These are phyloP conservation scores for Elsinoe arachidis DNA, from an alignment of 2,329 filamentous ascomycete genomes.

Conservation along the genomic window DNA sequence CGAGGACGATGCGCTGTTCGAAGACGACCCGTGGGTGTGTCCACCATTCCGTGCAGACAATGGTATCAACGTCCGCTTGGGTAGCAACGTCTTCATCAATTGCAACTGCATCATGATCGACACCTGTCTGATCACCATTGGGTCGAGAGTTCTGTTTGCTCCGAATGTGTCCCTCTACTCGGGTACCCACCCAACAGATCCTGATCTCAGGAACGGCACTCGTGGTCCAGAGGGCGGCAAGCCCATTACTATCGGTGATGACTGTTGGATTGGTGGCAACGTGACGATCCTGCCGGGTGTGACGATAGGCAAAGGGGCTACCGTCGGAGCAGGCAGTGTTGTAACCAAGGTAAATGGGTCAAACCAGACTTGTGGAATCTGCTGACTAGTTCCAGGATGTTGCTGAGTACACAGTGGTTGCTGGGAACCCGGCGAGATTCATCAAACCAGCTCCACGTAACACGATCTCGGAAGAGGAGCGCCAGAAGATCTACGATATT, in stretches of 20 bases:
- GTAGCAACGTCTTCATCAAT: constrained; percentile 66
- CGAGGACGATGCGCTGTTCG: constrained; percentile 57
- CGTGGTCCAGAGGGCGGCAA: constrained; percentile 66
- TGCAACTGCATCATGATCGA: constrained; percentile 69
- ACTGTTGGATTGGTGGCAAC: constrained; percentile 72
- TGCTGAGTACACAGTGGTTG: constrained; percentile 54
- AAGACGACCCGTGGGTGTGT: constrained; percentile 60
- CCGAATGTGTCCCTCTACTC: constrained; percentile 70
- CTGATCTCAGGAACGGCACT: constrained; percentile 62
- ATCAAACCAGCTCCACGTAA: constrained; percentile 16
- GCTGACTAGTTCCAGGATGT: constrained; percentile 40
- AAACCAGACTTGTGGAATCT: background rate
- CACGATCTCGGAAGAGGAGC: constrained; percentile 16
- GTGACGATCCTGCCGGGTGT: constrained; percentile 68
- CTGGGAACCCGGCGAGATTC: constrained; percentile 49
- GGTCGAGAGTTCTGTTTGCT: constrained; percentile 67
- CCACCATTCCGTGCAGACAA: constrained; percentile 66
- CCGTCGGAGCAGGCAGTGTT: constrained; percentile 72
- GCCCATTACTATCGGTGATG: constrained; percentile 66
- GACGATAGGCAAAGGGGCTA: constrained; percentile 64
- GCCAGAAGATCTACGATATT: constrained; percentile 15
- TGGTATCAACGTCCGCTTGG: constrained; percentile 64
- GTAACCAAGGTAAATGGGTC: constrained; percentile 55
- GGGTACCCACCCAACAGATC: constrained; percentile 70
- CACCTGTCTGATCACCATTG: constrained; percentile 65